phyloP scores from a whole-genome alignment of 2,329 filamentous ascomycete genomes.

The Fusarium succisae region DNA sequence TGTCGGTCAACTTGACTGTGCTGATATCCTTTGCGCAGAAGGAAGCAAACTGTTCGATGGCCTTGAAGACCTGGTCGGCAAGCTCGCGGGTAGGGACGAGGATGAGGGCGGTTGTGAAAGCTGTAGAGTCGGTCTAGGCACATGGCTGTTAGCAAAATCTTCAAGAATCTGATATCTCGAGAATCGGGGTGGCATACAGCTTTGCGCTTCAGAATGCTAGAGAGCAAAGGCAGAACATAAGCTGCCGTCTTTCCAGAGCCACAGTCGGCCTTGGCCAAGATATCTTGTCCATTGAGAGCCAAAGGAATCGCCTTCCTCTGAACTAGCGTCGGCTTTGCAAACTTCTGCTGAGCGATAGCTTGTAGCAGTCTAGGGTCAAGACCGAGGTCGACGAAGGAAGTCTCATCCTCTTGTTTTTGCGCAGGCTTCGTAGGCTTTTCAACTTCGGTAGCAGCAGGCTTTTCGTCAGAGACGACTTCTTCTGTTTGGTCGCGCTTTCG shows the following conservation, averaged over 20 bases:
- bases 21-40: conserved; percentile 88
- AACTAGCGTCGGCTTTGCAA: conserved; percentile 85
- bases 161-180: background rate
- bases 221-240: conserved; percentile 89
- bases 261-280: conserved; percentile 91
- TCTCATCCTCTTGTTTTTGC: conserved; percentile 44
- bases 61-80: conserved; percentile 87
- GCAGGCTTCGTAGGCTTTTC: conserved; percentile 40
- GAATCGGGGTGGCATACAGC: conserved; percentile 53
- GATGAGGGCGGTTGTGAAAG: conserved; percentile 78
- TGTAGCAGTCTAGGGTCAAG: conserved; percentile 88
- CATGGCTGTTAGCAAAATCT: conserved; percentile 6
- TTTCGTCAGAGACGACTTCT: conserved; percentile 52
- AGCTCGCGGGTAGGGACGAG: conserved; percentile 95
- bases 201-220: conserved; percentile 84
- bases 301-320: conserved; percentile 89
- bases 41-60: conserved; percentile 77
- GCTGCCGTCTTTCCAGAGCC: conserved; percentile 98
- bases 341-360: conserved; percentile 85
- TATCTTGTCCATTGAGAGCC: conserved; percentile 86
- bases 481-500: conserved; percentile 68
- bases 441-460: conserved; percentile 41
- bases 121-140: conserved; percentile 57
- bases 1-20: conserved; percentile 87
- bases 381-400: conserved; percentile 78